Evolutionary conservation across 768 basidiomycete species (phyloP), one percentile per base, ranked within the genome.

Genomic region (Russula olivacea): DNA sequence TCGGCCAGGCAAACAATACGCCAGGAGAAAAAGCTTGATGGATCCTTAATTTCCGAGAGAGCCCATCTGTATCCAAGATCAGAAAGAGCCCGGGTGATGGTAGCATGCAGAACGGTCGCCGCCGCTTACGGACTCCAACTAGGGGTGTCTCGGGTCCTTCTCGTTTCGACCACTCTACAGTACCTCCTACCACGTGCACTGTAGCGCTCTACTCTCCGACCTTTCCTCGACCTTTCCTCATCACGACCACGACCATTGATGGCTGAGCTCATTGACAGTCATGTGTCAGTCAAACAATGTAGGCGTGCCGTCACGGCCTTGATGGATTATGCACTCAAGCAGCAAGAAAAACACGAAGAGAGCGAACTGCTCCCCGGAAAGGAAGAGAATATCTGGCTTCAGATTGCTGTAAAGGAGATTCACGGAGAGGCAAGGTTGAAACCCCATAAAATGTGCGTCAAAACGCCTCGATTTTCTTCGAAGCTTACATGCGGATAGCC

Each of bases 311-410:
- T 96, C 9, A 81, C 85, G 0, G 90, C 95, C 0, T 81, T 99
- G 19, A 80, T 89, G 55, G 76, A 80, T 2, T 84, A 98, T 71
- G 84, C 87, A 50, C 70, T 76, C 53, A 86, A 89, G 71, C 78
- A 80, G 69, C 81, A 84, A 66, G 75, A 82, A 68, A 76, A 89
- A 69, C 79, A 81, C 61, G 84, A 87, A 63, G 86, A 91, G 72
- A 84, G 74, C 0, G 87, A 97, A 71, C 83, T 94, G 8, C 75
- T 93, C 58, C 80, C 84, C 0, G 82, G 82, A 51, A 90, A 85
- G 73, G 93, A 95, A 69, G 91, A 93, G 71, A 78, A 86, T 73
- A 79, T 98, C 58, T 98, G 93, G 91, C 81, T 99, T 21, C 87
- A 90, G 68, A 79, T 98, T 58, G 83, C 91, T 4, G 86, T 93